These are phyloP conservation scores for Teratosphaeria nubilosa DNA, from an alignment of 2,329 filamentous ascomycete species.

Conservation along the genomic window DNA sequence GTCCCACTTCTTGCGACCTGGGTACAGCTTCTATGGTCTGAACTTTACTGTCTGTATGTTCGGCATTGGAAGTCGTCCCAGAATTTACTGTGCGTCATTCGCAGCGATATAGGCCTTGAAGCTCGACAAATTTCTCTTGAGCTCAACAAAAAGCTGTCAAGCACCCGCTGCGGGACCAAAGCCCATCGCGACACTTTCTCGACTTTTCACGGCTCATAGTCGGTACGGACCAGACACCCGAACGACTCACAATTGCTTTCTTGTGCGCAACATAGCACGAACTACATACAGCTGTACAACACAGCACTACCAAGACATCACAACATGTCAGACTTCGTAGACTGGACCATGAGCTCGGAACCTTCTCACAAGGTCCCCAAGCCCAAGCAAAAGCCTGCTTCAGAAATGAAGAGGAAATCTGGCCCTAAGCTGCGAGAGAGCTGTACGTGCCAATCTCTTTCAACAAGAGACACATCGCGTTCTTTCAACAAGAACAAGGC, in stretches of 20 bases:
- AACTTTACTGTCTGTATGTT: background rate
- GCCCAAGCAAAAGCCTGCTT: background rate
- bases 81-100: background rate
- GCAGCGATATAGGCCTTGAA: background rate
- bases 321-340: background rate
- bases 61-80: background rate
- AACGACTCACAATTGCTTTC: background rate
- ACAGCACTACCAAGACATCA: background rate
- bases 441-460: background rate
- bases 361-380: background rate
- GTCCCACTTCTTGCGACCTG: too few relatives aligned
- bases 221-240: background rate
- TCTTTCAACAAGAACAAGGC: background rate
- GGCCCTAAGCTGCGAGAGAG: background rate
- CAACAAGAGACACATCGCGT: background rate
- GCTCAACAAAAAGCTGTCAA: background rate
- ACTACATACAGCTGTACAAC: background rate
- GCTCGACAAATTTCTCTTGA: background rate
- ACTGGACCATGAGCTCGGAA: background rate
- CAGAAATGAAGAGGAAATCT: background rate
- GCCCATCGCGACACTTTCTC: background rate
- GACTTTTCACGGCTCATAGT: background rate
- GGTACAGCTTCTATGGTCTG: background rate
- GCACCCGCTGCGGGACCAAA: background rate
- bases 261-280: background rate